A percentile compares a stretch with the other conserved stretches of the same genome.
Evolutionary conservation across 1,284 basidiomycete species (phyloP).

Genomic region (Moesziomyces parantarcticus): DNA sequence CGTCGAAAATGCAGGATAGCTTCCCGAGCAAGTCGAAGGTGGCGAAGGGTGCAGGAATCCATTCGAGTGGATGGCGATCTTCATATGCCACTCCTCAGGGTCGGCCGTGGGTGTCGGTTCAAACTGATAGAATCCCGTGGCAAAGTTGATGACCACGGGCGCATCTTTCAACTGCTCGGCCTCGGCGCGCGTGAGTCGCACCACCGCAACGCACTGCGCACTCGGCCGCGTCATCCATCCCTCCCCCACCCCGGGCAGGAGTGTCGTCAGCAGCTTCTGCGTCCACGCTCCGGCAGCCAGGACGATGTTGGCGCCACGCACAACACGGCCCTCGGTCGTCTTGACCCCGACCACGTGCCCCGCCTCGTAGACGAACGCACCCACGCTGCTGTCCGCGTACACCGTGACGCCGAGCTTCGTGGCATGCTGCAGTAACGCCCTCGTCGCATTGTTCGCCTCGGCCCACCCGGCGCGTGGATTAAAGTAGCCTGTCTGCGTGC

Average conservation of each 20-base stretch:
- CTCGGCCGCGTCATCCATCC: conserved; percentile 38
- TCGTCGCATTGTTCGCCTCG: conserved; percentile 78
- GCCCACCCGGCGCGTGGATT: conserved; percentile 88
- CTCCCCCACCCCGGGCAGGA: conserved; percentile 29
- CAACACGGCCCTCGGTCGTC: conserved; percentile 74
- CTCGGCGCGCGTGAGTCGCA: conserved; percentile 80
- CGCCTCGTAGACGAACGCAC: conserved; percentile 51
- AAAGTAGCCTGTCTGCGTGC: conserved; percentile 72
- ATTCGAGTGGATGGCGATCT: conserved; percentile 76
- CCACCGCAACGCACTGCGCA: conserved; percentile 77
- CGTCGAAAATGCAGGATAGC: conserved; percentile 29
- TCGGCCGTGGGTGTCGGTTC: conserved; percentile 74
- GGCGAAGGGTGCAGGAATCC: conserved; percentile 74
- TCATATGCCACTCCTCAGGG: conserved; percentile 69
- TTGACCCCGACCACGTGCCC: conserved; percentile 75
- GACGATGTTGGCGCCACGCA: conserved; percentile 74
- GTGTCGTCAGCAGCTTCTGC: conserved; percentile 74
- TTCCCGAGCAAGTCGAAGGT: conserved; percentile 21
- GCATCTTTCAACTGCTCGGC: conserved; percentile 74
- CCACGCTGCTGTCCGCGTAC: conserved; percentile 73
- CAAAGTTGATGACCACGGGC: conserved; percentile 80
- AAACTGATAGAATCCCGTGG: conserved; percentile 70
- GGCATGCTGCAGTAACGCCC: conserved; percentile 74
- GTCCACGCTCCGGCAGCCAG: conserved; percentile 86
- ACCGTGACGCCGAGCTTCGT: conserved; percentile 75